Percentiles rank a stretch among this genome's conserved stretches.
phyloP scores from a whole-genome alignment of 2,329 filamentous ascomycete genomes.

The Talaromyces rugulosus region DNA sequence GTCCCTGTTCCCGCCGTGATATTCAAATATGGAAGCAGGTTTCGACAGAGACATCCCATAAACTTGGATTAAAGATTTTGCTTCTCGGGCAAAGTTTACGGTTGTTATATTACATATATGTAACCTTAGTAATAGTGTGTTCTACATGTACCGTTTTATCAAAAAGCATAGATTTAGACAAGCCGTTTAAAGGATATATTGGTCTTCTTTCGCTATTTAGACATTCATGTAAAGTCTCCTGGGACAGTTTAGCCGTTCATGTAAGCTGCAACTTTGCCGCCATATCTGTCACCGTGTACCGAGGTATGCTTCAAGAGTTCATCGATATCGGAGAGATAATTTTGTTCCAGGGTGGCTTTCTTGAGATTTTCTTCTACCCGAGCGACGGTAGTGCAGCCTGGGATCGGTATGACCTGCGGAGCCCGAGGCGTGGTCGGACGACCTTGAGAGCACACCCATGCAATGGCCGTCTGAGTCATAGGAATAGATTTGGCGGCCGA shows the following conservation, averaged over 20 bases:
- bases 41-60: conserved; percentile 11
- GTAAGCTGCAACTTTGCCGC: not conserved
- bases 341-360: conserved; percentile 40
- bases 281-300: conserved; percentile 5
- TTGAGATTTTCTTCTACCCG: conserved; percentile 39
- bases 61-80: not conserved
- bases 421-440: too few relatives aligned
- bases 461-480: conserved; percentile 45
- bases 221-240: not conserved
- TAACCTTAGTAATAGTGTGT: not conserved
- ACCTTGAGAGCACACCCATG: not conserved
- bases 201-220: not conserved
- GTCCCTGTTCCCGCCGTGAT: conserved; percentile 30
- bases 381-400: conserved; percentile 34
- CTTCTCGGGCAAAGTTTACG: too few relatives aligned
- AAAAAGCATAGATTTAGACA: not conserved
- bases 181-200: not conserved
- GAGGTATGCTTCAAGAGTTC: conserved; percentile 2
- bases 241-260: conserved; percentile 5
- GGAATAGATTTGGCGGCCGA: conserved; percentile 41
- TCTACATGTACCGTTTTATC: not conserved
- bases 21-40: conserved; percentile 23
- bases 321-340: conserved; percentile 26
- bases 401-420: conserved; percentile 41
- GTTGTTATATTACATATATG: not conserved